These are phyloP conservation scores for Pseudisothecium myosuroides DNA, from an alignment of 225 moss, liverwort and hornwort genomes.

Conservation along the genomic window DNA sequence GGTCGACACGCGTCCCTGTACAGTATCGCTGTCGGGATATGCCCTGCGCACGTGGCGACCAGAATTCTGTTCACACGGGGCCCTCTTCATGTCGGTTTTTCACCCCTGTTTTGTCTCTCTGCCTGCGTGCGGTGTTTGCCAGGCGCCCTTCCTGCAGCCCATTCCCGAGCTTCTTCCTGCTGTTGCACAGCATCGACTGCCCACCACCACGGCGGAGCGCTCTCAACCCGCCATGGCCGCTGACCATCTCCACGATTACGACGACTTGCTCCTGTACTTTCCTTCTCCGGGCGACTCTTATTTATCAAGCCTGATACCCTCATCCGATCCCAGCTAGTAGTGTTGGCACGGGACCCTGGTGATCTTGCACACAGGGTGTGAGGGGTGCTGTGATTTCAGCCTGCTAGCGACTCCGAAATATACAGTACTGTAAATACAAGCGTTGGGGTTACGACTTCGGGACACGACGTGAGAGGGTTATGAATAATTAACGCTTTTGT, in stretches of 20 bases:
- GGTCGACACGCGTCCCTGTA: neutral
- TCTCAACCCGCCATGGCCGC: neutral
- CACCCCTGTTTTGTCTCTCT: fast-evolving
- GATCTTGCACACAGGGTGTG: neutral
- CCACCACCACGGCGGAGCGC: too few relatives aligned
- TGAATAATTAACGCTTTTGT: neutral
- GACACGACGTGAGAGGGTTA: neutral
- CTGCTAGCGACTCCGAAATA: neutral
- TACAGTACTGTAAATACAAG: neutral
- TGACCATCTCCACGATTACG: neutral
- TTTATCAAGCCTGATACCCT: neutral
- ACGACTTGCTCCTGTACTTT: neutral
- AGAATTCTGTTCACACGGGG: neutral
- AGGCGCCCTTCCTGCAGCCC: neutral
- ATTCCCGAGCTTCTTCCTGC: fast-evolving
- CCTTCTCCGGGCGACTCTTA: fast-evolving
- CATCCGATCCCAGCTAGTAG: too few relatives aligned
- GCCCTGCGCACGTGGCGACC: too few relatives aligned
- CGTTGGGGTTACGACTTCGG: neutral
- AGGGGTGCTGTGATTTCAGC: neutral
- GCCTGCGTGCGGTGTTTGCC: neutral
- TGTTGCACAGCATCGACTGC: neutral
- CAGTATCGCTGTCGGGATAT: neutral
- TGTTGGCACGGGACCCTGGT: neutral
- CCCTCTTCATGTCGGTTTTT: neutral